These are phyloP conservation scores for Pelagomonas calceolata DNA, from an alignment of 108 stramenopile species.

Conservation along the genomic window DNA sequence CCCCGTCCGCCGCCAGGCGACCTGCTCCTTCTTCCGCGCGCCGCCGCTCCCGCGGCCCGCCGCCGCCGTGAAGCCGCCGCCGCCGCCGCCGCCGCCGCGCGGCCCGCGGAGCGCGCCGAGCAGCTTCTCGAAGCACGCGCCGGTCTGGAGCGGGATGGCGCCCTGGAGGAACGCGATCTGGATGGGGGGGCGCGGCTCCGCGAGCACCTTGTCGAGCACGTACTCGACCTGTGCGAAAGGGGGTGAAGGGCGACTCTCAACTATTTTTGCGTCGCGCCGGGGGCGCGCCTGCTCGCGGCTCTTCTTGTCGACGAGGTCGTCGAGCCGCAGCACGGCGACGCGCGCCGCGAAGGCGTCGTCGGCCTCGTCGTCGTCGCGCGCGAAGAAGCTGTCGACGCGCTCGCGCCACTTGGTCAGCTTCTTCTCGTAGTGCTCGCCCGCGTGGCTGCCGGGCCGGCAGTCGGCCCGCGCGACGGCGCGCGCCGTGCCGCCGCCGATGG, in stretches of 20 bases:
- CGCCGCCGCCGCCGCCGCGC: too few relatives aligned
- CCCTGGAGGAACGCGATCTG: neutral
- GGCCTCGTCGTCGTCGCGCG: neutral
- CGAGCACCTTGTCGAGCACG: neutral
- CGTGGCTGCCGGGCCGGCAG: neutral
- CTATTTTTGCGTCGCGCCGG: too few relatives aligned
- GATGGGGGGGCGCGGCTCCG: neutral
- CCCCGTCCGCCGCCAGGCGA: neutral
- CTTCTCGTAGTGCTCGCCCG: neutral
- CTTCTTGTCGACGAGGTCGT: neutral
- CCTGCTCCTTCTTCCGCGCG: too few relatives aligned
- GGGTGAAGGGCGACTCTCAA: too few relatives aligned
- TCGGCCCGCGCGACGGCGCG: neutral
- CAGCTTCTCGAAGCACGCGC: neutral
- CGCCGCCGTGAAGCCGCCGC: too few relatives aligned
- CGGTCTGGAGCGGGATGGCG: neutral
- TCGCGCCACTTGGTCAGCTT: neutral
- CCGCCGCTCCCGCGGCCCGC: too few relatives aligned
- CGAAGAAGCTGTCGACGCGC: neutral
- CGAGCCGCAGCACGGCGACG: neutral
- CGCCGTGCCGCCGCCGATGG: neutral
- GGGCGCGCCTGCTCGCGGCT: neutral
- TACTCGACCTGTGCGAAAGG: too few relatives aligned
- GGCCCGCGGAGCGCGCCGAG: neutral
- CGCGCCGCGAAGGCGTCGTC: neutral